Evolutionary conservation across 768 basidiomycete genomes (phyloP).

Genomic region (Phallus indusiatus): DNA sequence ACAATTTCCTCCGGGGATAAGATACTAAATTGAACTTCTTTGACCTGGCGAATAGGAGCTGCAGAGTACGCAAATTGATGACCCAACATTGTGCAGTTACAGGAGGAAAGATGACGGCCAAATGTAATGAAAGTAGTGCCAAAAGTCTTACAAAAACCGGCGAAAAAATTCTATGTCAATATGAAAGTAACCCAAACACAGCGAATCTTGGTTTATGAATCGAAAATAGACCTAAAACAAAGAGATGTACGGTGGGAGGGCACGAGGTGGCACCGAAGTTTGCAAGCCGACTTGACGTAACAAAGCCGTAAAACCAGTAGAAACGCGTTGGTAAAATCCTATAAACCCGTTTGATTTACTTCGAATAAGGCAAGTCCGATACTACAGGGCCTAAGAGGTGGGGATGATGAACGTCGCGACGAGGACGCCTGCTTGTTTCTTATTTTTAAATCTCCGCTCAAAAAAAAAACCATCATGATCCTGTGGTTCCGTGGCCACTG

Average conservation of each 20-base stretch:
- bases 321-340: not conserved
- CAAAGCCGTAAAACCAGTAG: not conserved
- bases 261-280: not conserved
- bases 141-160: not conserved
- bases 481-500: too few relatives aligned
- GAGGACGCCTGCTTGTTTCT: slow-evolving; percentile 1
- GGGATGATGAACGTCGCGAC: slow-evolving; percentile 10
- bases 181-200: not conserved
- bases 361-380: not conserved
- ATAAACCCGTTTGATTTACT: not conserved
- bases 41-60: slow-evolving; percentile 90
- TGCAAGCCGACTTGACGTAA: not conserved
- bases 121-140: not conserved
- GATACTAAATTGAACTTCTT: slow-evolving; percentile 98
- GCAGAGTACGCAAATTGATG: slow-evolving; percentile 89
- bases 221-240: not conserved
- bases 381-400: not conserved
- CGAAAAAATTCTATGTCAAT: not conserved
- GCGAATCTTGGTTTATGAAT: slow-evolving; percentile 1
- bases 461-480: not conserved
- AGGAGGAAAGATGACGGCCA: not conserved
- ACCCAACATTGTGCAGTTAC: slow-evolving; percentile 50
- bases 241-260: not conserved
- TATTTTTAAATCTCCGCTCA: not conserved
- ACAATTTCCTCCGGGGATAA: slow-evolving; percentile 99